These are phyloP conservation scores for Prinsepia uniflora DNA, from an alignment of 306 rosid genomes.

Conservation along the genomic window DNA sequence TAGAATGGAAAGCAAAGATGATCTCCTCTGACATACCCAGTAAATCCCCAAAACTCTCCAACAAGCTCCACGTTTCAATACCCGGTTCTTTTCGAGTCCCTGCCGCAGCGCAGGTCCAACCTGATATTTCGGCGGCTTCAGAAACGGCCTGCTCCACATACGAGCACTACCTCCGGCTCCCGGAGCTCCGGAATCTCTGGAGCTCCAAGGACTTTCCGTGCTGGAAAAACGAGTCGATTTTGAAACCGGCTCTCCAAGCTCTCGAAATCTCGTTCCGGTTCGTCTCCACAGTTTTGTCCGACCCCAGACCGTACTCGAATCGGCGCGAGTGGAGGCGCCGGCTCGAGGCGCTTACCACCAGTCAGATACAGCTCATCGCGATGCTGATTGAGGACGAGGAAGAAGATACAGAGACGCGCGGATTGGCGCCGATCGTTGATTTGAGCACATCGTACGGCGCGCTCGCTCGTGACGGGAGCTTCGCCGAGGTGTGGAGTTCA, in stretches of 20 bases:
- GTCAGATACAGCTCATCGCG: conserved; percentile 60
- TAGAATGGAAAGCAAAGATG: conserved; percentile 68
- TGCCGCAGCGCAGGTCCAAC: conserved; percentile 21
- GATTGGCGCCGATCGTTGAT: conserved; percentile 53
- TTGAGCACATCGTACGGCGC: conserved; percentile 22
- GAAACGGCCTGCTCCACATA: conserved; percentile 49
- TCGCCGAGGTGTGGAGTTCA: conserved; percentile 48
- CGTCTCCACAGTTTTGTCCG: conserved; percentile 54
- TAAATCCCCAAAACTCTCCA: conserved; percentile 57
- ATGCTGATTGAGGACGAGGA: conserved; percentile 64
- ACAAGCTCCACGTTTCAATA: conserved; percentile 31
- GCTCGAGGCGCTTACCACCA: conserved; percentile 48
- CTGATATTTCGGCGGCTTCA: conserved; percentile 55
- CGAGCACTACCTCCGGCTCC: conserved; percentile 70
- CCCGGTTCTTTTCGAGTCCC: conserved; percentile 32
- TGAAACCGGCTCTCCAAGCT: conserved; percentile 73
- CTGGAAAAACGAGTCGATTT: conserved; percentile 67
- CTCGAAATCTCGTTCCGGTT: conserved; percentile 80
- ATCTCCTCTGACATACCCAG: conserved; percentile 42
- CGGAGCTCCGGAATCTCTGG: conserved; percentile 63
- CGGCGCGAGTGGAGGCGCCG: conserved; percentile 69
- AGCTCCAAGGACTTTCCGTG: conserved; percentile 43
- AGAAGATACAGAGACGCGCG: conserved; percentile 41
- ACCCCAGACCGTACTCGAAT: conserved; percentile 65
- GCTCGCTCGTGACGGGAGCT: conserved; percentile 49